These are phyloP conservation scores for Cadophora sp. DNA, from an alignment of 2,329 filamentous ascomycete species.

Conservation along the genomic window DNA sequence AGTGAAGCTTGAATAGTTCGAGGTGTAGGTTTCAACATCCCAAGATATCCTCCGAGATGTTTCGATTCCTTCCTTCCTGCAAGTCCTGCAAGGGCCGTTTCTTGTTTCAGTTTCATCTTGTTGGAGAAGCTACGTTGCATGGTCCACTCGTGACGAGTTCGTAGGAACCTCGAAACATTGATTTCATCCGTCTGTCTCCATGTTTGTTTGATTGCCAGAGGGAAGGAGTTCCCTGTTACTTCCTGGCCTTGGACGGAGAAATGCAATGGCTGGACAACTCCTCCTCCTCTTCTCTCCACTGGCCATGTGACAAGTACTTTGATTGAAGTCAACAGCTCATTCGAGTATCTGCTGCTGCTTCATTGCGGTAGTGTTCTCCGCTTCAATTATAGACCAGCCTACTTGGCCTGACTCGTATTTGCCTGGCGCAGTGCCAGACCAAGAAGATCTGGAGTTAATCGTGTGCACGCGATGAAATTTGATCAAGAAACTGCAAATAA, in stretches of 20 bases:
- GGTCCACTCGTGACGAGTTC: background rate
- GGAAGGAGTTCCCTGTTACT: background rate
- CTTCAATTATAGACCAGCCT: no score
- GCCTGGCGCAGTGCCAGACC: no score
- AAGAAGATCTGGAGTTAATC: no score
- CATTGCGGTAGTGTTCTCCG: no score
- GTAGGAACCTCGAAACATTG: background rate
- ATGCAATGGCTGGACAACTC: background rate
- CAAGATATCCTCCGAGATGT: background rate
- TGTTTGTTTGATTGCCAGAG: background rate
- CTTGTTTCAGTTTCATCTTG: constrained; percentile 1
- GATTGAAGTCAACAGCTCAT: no score
- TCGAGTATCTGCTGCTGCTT: no score
- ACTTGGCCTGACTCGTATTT: no score
- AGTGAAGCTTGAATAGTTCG: no score
- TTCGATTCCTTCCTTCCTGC: background rate
- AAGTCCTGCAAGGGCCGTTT: background rate
- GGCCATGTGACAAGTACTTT: no score
- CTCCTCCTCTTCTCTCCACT: background rate
- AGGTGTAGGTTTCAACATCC: background rate
- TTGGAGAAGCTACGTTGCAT: background rate
- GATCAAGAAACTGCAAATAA: no score
- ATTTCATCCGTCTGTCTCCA: constrained; percentile 11
- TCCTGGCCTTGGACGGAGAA: background rate
- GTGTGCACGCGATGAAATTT: no score